A percentile compares a stretch with the other conserved stretches of the same genome.
These are phyloP conservation scores for Cryptococcus sp. DNA, from an alignment of 1,284 basidiomycete genomes.

Conservation along the genomic window DNA sequence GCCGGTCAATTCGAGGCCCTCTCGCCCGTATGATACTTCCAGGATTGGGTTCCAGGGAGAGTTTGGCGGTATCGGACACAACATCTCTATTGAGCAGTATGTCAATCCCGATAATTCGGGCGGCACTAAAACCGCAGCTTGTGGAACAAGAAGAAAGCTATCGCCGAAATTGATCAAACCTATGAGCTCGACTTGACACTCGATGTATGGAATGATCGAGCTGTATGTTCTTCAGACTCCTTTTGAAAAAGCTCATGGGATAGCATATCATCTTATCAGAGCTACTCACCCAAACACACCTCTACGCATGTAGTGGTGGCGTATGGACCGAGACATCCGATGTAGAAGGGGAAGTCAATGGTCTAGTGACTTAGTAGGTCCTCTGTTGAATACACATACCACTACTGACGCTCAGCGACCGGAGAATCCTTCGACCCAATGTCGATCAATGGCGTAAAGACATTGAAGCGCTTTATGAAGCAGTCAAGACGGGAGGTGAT, in stretches of 20 bases:
- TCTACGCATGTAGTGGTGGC: conserved; percentile 14
- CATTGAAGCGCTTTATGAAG: conserved; percentile 15
- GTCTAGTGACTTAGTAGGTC: conserved; percentile 20
- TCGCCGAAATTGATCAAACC: conserved; percentile 15
- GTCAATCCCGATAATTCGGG: no score
- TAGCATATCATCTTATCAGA: conserved; percentile 9
- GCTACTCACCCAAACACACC: conserved; percentile 7
- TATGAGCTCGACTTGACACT: conserved; percentile 16
- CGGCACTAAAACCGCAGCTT: no score
- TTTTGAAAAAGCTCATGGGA: background rate
- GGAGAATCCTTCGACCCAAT: conserved; percentile 10
- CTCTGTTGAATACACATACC: background rate
- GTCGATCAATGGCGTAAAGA: conserved; percentile 12
- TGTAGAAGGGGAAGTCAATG: conserved; percentile 24
- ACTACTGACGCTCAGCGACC: conserved; percentile 8
- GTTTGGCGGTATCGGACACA: conserved; percentile 20
- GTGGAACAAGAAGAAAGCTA: conserved; percentile 15
- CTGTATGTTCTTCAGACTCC: conserved; percentile 7
- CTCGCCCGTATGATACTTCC: conserved; percentile 14
- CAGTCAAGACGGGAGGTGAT: conserved; percentile 18
- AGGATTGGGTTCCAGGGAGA: conserved; percentile 25
- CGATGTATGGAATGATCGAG: conserved; percentile 15
- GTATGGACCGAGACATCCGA: conserved; percentile 25
- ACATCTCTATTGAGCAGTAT: conserved; percentile 22
- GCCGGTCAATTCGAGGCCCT: conserved; percentile 3